These are phyloP conservation scores for Suillus alpinus DNA, from an alignment of 768 basidiomycete species.

Conservation along the genomic window DNA sequence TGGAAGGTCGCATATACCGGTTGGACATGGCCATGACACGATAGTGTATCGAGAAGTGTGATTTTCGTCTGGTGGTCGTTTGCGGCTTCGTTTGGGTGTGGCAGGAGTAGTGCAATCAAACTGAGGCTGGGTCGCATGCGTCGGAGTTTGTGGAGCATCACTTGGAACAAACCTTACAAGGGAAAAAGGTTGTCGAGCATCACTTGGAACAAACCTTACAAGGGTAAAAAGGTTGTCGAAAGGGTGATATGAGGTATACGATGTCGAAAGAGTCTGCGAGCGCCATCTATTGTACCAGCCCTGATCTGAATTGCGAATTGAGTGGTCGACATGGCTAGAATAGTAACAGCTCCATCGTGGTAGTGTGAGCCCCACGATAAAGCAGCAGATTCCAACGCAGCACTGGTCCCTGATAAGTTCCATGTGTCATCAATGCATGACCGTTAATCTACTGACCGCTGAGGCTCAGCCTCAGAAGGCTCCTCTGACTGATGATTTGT, in stretches of 20 bases:
- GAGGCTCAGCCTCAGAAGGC: conserved; percentile 63
- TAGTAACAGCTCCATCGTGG: conserved; percentile 70
- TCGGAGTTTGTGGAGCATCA: neutral
- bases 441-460: conserved; percentile 52
- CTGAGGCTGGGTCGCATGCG: neutral
- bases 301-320: conserved; percentile 58
- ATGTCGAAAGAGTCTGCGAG: too few relatives aligned
- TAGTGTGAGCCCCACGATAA: conserved; percentile 78
- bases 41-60: neutral
- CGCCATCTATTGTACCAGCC: too few relatives aligned
- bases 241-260: neutral
- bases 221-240: neutral
- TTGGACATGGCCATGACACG: neutral
- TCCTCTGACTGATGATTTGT: conserved; percentile 68
- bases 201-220: neutral
- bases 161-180: neutral
- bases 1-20: neutral
- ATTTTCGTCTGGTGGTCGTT: neutral
- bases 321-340: conserved; percentile 55
- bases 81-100: neutral
- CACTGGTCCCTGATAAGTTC: conserved; percentile 36
- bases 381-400: conserved; percentile 66
- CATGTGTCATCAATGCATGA: neutral
- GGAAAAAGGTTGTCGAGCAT: neutral
- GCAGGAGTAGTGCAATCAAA: neutral